Conservation (phyloP, 345 rosid species). For the Pugionium cornutum region DNA sequence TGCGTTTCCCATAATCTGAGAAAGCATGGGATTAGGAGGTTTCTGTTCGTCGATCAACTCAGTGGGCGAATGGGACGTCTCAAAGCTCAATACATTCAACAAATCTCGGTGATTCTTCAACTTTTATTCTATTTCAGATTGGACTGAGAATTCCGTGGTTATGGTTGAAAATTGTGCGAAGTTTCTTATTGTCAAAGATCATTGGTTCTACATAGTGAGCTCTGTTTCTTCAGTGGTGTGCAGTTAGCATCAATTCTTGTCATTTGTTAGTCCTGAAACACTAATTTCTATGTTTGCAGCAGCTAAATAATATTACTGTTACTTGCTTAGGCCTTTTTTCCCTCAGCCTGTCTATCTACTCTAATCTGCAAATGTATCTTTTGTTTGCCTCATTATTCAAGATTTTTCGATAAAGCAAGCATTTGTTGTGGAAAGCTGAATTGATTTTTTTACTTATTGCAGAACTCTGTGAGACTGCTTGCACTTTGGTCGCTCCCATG, state of each 20-base stretch:
- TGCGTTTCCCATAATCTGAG: slow-evolving; percentile 76
- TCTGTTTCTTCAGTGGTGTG: neutral
- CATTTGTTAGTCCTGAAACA: neutral
- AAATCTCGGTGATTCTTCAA: slow-evolving; percentile 56
- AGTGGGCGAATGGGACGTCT: slow-evolving; percentile 57
- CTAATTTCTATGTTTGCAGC: no score
- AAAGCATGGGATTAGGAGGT: slow-evolving; percentile 72
- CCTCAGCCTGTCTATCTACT: neutral
- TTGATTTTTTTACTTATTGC: slow-evolving; percentile 7
- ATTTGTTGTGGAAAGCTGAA: neutral
- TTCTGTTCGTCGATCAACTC: slow-evolving; percentile 73
- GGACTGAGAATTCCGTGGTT: neutral
- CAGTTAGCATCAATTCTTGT: neutral
- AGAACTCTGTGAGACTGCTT: slow-evolving; percentile 68
- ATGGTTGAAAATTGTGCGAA: neutral
- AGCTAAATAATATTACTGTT: no score
- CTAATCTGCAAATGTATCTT: no score
- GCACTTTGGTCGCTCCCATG: slow-evolving; percentile 74
- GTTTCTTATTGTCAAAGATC: neutral
- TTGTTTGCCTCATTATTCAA: neutral
- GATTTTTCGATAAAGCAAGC: neutral
- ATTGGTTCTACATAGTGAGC: neutral
- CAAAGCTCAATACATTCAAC: slow-evolving; percentile 52
- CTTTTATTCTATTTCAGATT: neutral
- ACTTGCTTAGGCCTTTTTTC: no score